Conservation (phyloP, 1,284 basidiomycete genomes). For the Lignosus rhinocerotis region DNA sequence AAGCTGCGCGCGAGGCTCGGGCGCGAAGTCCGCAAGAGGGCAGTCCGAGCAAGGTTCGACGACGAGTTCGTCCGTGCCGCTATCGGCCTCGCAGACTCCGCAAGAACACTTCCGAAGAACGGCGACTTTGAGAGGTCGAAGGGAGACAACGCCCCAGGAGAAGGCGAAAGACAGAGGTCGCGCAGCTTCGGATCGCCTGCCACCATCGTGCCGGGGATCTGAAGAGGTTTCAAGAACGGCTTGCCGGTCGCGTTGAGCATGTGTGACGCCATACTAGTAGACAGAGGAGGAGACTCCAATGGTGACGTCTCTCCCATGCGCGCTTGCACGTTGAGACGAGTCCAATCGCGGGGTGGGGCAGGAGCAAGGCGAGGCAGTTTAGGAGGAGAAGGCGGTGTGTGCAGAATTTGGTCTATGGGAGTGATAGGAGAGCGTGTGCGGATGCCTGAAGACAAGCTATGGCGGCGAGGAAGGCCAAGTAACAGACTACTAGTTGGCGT, state of each 20-base stretch:
- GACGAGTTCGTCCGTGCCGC: constrained; percentile 8
- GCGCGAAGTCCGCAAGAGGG: constrained; percentile 9
- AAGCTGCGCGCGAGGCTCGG: constrained; percentile 8
- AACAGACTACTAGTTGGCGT: constrained; percentile 1
- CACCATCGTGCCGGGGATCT: constrained; percentile 7
- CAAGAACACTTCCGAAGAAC: neutral
- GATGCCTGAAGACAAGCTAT: constrained; percentile 3
- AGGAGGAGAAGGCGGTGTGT: constrained; percentile 31
- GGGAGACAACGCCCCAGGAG: constrained; percentile 10
- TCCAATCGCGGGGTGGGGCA: constrained; percentile 18
- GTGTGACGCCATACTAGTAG: constrained; percentile 12
- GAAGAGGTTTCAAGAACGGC: constrained; percentile 11
- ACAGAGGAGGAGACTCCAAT: constrained; percentile 3
- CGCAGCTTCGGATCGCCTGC: constrained; percentile 1
- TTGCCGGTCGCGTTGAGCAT: constrained; percentile 8
- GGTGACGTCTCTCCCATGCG: constrained; percentile 9
- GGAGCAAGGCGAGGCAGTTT: constrained; percentile 21
- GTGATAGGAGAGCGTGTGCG: constrained; percentile 25
- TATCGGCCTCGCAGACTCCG: neutral
- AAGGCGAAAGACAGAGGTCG: neutral
- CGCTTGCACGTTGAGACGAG: constrained; percentile 8
- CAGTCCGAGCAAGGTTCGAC: constrained; percentile 7
- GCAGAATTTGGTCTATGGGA: constrained; percentile 33
- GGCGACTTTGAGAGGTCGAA: constrained; percentile 6
- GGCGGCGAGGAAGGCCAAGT: constrained; percentile 5